These are phyloP conservation scores for Metarhizium robertsii DNA, from an alignment of 2,329 filamentous ascomycete species.

Conservation along the genomic window DNA sequence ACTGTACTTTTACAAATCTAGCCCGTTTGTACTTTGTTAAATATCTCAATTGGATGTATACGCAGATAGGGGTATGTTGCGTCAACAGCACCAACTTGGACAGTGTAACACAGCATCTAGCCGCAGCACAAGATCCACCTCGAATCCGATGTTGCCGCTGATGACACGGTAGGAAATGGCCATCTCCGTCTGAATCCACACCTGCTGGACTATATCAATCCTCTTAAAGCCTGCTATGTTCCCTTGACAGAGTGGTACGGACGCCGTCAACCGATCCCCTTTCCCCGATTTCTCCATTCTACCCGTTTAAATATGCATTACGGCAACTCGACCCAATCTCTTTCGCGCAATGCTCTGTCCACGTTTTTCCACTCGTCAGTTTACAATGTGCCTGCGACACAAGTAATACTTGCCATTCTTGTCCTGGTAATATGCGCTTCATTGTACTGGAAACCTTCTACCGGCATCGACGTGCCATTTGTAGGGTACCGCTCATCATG, in stretches of 20 bases:
- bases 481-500: conserved; percentile 4
- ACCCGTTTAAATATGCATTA: not conserved
- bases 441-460: not conserved
- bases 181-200: not conserved
- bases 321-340: not conserved
- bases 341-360: not conserved
- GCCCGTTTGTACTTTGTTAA: not conserved
- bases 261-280: not conserved
- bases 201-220: not conserved
- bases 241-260: not conserved
- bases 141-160: not conserved
- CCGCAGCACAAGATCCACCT: not conserved
- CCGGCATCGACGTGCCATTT: conserved; percentile 1
- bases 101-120: not conserved
- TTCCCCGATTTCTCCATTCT: too few species aligned
- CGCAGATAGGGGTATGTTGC: not conserved
- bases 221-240: not conserved
- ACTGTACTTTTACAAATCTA: not conserved
- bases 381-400: not conserved
- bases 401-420: not conserved
- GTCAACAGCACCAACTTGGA: not conserved
- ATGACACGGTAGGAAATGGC: not conserved
- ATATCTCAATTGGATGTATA: not conserved
- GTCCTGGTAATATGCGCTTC: not conserved
- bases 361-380: not conserved